A percentile compares a stretch with the other conserved stretches of the same genome.
Evolutionary conservation across 2,329 filamentous ascomycete genomes (phyloP).

Genomic region (Xylariaceae sp.): DNA sequence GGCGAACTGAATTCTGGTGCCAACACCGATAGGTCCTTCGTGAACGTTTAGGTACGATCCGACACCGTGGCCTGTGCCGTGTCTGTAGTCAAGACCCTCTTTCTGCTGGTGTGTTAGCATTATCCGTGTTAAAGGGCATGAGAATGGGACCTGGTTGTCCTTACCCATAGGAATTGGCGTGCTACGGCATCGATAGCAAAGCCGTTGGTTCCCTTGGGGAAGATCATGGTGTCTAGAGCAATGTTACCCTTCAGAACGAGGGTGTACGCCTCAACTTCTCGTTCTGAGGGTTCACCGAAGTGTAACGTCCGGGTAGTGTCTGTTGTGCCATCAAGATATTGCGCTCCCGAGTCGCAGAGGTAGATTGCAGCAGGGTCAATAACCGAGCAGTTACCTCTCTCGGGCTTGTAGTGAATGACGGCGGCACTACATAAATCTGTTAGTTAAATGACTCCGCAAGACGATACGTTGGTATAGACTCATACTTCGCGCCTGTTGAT

Average conservation of each 20-base stretch:
- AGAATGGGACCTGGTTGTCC: slow-evolving; percentile 18
- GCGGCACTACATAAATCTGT: slow-evolving; percentile 60
- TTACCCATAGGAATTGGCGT: slow-evolving; percentile 85
- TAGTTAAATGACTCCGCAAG: neutral
- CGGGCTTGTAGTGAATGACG: slow-evolving; percentile 92
- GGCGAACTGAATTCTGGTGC: slow-evolving; percentile 82
- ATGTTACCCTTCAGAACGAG: slow-evolving; percentile 94
- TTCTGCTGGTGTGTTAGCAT: slow-evolving; percentile 34
- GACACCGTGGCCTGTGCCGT: slow-evolving; percentile 93
- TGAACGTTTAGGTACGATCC: slow-evolving; percentile 96
- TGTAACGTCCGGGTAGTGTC: slow-evolving; percentile 93
- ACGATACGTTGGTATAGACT: slow-evolving; percentile 13
- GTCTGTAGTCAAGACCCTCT: slow-evolving; percentile 87
- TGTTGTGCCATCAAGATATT: slow-evolving; percentile 92
- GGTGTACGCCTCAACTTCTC: slow-evolving; percentile 86
- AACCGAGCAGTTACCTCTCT: slow-evolving; percentile 70
- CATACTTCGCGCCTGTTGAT: slow-evolving; percentile 73
- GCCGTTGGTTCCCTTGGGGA: slow-evolving; percentile 91
- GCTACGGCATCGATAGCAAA: slow-evolving; percentile 86
- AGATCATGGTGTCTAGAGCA: slow-evolving; percentile 76
- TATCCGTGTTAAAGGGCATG: neutral
- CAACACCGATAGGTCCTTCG: slow-evolving; percentile 94
- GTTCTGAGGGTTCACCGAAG: slow-evolving; percentile 76
- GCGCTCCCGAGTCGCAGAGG: slow-evolving; percentile 94
- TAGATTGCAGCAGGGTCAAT: slow-evolving; percentile 86